These are phyloP conservation scores for Colletotrichum sp. DNA, from an alignment of 2,329 filamentous ascomycete genomes.

Conservation along the genomic window DNA sequence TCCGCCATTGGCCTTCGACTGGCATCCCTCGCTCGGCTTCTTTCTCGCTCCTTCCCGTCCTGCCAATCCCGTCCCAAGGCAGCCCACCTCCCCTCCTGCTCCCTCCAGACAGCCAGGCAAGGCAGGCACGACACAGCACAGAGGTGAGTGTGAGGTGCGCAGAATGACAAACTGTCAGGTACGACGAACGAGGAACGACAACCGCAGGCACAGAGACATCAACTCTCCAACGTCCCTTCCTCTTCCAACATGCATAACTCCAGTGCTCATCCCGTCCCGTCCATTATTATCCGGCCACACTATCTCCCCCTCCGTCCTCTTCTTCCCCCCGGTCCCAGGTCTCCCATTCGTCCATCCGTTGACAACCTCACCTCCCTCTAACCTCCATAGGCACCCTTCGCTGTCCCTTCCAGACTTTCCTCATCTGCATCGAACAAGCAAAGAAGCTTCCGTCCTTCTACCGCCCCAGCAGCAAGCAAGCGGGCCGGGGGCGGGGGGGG, in stretches of 20 bases:
- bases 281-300: neutral
- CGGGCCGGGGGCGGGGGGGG: too few species aligned
- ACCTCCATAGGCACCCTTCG: neutral
- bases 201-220: neutral
- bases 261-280: neutral
- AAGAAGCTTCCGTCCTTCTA: neutral
- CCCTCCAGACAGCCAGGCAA: neutral
- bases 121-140: neutral
- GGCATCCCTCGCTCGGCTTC: neutral
- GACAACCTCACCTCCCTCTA: neutral
- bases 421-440: neutral
- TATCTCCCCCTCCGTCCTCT: neutral
- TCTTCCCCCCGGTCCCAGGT: neutral
- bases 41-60: slow-evolving; percentile 1
- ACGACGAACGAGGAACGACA: neutral
- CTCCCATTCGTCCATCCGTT: neutral
- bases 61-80: neutral
- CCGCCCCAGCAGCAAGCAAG: neutral
- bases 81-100: neutral
- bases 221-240: neutral
- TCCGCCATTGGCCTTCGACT: neutral
- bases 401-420: neutral
- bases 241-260: neutral
- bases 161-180: neutral
- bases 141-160: neutral